Base-by-base conservation (phyloP, 2,329 filamentous ascomycete genomes). In the Microdochium trichocladiopsis region DNA sequence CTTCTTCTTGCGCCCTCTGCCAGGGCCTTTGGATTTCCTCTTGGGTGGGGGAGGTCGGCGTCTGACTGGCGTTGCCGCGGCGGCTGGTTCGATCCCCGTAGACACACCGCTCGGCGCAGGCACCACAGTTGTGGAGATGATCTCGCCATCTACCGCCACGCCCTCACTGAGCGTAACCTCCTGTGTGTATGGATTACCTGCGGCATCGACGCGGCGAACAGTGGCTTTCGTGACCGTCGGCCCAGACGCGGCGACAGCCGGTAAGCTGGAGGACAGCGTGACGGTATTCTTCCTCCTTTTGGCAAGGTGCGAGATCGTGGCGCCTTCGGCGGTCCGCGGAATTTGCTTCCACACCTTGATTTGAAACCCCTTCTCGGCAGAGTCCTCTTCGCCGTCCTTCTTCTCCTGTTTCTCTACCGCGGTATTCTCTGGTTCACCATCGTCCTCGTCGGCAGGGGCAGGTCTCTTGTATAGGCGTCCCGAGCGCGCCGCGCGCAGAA, bases 151-250 rank as follows among this genome's bases (percentile, higher is more conserved):
- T 1, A 95, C 79, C 4, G 76, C 74, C 64, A 94, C 88, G 1
- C 90, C 91, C 53, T 93, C 88, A 4, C 84, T 81, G 3, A 95
- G 79, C 21, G 90, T 87, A 8, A 94, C 84, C 61, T 95, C 90
- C 66, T 94, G 90, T 2, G 93, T 85, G 55, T 88, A 90, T 10
- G 89, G 79, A 60, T 93, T 93, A 23, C 92, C 92, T 1, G 83
- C 82, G 4, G 86, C 84, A 64, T 95, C 90, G 11, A 86, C 74
- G 58, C 87, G 84, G 60, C 88, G 83, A 51, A 96, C 88, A 22
- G 87, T 94, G 0, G 88, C 90, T 62, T 87, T 87, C 8, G 88
- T 86, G 61, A 94, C 71, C 5, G 76, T 88, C 3, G 82, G 77
- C 2, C 74, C 76, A 16, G 70, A 61, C 2, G 66, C 71, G 10